Conservation (phyloP, 306 rosid genomes). For the Macrotyloma uniflorum region DNA sequence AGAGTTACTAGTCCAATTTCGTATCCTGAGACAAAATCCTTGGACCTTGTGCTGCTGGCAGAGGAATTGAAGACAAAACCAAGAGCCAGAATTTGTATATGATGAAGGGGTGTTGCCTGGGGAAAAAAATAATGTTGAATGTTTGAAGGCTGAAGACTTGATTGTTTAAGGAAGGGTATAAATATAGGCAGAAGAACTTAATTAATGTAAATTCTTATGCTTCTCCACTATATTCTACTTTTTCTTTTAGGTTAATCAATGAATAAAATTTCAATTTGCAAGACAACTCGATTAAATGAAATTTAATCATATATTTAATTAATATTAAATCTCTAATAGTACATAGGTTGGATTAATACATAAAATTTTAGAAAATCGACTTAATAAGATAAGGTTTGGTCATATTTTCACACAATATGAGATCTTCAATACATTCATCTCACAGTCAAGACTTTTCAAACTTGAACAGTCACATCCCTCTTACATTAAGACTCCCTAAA, state of each 20-base stretch:
- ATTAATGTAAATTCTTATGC: background rate
- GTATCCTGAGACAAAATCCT: conserved; percentile 43
- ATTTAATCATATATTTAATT: no score
- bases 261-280: background rate
- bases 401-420: no score
- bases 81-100: conserved; percentile 36
- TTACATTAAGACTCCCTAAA: no score
- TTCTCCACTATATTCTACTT: background rate
- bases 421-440: no score
- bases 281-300: no score
- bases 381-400: no score
- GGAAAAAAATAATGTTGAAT: conserved; percentile 40
- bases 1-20: conserved; percentile 46
- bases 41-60: conserved; percentile 43
- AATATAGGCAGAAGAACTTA: conserved; percentile 13
- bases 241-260: background rate
- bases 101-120: conserved; percentile 29
- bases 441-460: no score
- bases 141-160: conserved; percentile 40
- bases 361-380: no score
- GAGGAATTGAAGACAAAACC: conserved; percentile 42
- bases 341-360: no score
- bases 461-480: no score
- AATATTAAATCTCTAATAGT: no score
- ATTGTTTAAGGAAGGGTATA: conserved; percentile 23